Evolutionary conservation across 257 asterid genomes (phyloP).

Genomic region (Solanum commersonii): DNA sequence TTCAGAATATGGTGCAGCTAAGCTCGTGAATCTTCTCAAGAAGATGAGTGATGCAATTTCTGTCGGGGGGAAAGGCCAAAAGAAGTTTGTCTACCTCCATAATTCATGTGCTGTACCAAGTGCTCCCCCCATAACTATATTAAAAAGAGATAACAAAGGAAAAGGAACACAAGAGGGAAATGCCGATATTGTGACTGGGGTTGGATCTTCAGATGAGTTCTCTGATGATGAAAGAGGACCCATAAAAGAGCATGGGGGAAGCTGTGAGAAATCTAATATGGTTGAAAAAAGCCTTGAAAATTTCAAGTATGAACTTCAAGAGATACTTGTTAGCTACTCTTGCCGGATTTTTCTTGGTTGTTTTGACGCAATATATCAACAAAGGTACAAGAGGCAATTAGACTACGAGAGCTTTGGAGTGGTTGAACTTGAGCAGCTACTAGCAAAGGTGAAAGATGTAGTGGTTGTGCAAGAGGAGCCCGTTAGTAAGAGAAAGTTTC

Average conservation of each 20-base stretch:
- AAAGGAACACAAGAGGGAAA: constrained; percentile 36
- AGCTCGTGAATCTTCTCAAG: constrained; percentile 63
- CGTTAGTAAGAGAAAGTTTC: constrained; percentile 39
- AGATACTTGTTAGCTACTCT: constrained; percentile 80
- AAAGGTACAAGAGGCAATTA: constrained; percentile 68
- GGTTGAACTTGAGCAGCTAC: constrained; percentile 55
- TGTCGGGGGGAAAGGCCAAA: constrained; percentile 48
- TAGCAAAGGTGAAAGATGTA: constrained; percentile 66
- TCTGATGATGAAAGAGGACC: constrained; percentile 52
- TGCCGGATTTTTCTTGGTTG: constrained; percentile 49
- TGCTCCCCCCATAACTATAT: constrained; percentile 15
- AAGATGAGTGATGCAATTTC: constrained; percentile 59
- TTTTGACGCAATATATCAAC: constrained; percentile 67
- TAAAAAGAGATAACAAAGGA: constrained; percentile 42
- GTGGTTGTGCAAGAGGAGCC: constrained; percentile 73
- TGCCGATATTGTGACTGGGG: constrained; percentile 16
- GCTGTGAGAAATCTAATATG: constrained; percentile 12
- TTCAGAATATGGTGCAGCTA: constrained; percentile 62
- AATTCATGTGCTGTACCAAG: constrained; percentile 27
- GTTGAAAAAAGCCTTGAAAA: constrained; percentile 25
- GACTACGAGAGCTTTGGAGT: constrained; percentile 64
- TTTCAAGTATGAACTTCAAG: constrained; percentile 80
- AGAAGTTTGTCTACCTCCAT: constrained; percentile 42
- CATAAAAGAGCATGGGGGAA: constrained; percentile 16
- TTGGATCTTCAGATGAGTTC: constrained; percentile 54